These are phyloP conservation scores for Acanthamoeba lenticulata DNA, from an alignment of 208 protist species.

Conservation along the genomic window DNA sequence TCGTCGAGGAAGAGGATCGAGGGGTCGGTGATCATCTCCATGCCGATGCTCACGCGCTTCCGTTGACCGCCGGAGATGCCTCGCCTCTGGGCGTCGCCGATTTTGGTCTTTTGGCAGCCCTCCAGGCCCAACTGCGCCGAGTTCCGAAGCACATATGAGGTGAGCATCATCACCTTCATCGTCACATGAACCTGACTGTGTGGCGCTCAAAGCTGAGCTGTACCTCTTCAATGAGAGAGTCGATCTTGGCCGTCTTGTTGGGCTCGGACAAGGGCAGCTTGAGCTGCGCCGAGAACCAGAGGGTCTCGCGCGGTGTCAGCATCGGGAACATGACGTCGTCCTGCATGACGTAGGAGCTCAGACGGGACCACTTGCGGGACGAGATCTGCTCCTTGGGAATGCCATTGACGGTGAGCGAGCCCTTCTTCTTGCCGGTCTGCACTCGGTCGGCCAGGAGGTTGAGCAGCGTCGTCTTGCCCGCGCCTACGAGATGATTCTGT, in stretches of 20 bases:
- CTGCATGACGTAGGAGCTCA: slow-evolving; percentile 60
- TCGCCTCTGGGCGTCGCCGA: slow-evolving; percentile 38
- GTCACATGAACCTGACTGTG: background rate
- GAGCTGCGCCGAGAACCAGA: slow-evolving; percentile 26
- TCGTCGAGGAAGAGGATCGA: slow-evolving; percentile 77
- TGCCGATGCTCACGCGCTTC: slow-evolving; percentile 81
- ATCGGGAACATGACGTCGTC: slow-evolving; percentile 17
- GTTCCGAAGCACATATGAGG: background rate
- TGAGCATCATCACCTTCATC: background rate
- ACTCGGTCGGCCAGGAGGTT: slow-evolving; percentile 49
- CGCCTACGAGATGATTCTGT: too few species aligned
- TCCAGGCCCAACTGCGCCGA: slow-evolving; percentile 56
- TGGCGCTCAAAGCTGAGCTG: background rate
- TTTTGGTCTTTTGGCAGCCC: background rate
- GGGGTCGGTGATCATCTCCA: slow-evolving; percentile 76
- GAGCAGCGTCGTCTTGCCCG: slow-evolving; percentile 56
- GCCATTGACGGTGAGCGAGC: background rate
- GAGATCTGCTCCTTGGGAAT: background rate
- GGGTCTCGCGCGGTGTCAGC: background rate
- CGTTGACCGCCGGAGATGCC: slow-evolving; percentile 75
- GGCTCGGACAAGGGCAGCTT: background rate
- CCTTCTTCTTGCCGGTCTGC: background rate
- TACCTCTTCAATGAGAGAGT: background rate
- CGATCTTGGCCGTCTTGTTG: slow-evolving; percentile 4
- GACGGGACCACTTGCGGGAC: background rate